These are phyloP conservation scores for Fonsecaea pugnacius DNA, from an alignment of 2,329 filamentous ascomycete genomes.

Conservation along the genomic window DNA sequence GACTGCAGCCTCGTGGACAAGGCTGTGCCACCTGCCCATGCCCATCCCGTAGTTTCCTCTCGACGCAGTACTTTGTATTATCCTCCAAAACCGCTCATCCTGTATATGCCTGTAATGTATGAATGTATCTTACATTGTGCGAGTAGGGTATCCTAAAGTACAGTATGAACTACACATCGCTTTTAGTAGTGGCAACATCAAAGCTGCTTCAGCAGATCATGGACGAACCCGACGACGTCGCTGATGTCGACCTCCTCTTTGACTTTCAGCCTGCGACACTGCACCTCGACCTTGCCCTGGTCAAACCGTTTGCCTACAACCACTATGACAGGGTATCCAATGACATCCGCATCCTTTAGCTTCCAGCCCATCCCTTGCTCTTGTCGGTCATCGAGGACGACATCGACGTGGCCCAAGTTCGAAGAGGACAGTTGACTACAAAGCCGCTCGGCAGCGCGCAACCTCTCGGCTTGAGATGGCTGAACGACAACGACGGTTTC, in stretches of 20 bases:
- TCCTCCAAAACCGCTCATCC: not conserved
- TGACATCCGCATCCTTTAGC: constrained; percentile 82
- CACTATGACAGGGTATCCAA: constrained; percentile 84
- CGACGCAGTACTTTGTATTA: not conserved
- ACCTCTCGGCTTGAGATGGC: constrained; percentile 45
- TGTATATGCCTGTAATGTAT: not conserved
- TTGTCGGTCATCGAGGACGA: constrained; percentile 73
- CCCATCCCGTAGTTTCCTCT: too few species aligned
- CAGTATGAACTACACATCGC: not conserved
- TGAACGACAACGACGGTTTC: constrained; percentile 70
- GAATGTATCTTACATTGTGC: not conserved
- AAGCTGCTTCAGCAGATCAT: constrained; percentile 56
- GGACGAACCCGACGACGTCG: constrained; percentile 55
- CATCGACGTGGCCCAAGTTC: constrained; percentile 56
- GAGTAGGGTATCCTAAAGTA: constrained; percentile 27
- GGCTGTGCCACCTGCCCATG: constrained; percentile 7
- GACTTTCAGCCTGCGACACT: constrained; percentile 71
- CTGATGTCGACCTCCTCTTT: constrained; percentile 63
- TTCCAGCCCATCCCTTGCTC: constrained; percentile 76
- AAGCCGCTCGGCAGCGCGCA: constrained; percentile 59
- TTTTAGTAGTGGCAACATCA: constrained; percentile 42
- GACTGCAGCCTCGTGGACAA: constrained; percentile 22
- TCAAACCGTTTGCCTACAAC: constrained; percentile 76
- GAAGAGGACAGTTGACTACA: constrained; percentile 63
- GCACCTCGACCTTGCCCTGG: constrained; percentile 68